phyloP scores from a whole-genome alignment of 805 yeast genomes.

The Spathaspora sp. region DNA sequence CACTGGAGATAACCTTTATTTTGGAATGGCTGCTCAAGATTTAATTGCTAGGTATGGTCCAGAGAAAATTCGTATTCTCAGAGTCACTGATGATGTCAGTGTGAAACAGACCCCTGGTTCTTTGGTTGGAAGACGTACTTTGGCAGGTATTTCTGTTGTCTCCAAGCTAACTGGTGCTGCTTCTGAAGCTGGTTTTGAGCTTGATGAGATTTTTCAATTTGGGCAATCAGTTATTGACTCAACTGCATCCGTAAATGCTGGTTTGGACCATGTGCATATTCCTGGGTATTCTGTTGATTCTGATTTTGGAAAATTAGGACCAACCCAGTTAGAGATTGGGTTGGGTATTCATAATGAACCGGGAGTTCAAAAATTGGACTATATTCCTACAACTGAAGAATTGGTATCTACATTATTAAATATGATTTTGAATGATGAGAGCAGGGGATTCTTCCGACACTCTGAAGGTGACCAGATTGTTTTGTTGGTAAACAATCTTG shows the following conservation, averaged over 20 bases:
- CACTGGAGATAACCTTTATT: constrained; percentile 37
- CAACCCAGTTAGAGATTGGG: constrained; percentile 30
- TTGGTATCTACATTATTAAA: constrained; percentile 21
- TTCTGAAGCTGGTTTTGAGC: constrained; percentile 17
- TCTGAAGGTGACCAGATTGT: constrained; percentile 23
- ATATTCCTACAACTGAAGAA: constrained; percentile 29
- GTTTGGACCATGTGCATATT: constrained; percentile 34
- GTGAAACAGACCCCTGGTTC: constrained; percentile 24
- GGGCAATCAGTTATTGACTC: constrained; percentile 22
- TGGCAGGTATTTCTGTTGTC: constrained; percentile 29
- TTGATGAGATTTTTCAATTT: constrained; percentile 22
- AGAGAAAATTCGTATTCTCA: constrained; percentile 23
- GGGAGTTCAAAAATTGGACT: constrained; percentile 25
- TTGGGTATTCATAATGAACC: constrained; percentile 41
- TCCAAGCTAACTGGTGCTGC: constrained; percentile 31
- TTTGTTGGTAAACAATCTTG: constrained; percentile 31
- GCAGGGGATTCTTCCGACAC: constrained; percentile 28
- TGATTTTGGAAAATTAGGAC: constrained; percentile 21
- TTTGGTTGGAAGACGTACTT: constrained; percentile 35
- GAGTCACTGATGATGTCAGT: constrained; percentile 35
- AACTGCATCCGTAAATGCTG: constrained; percentile 33
- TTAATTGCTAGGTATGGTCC: constrained; percentile 26
- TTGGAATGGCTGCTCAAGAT: constrained; percentile 39
- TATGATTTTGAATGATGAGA: constrained; percentile 23
- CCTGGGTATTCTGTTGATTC: constrained; percentile 25